Base-by-base conservation (phyloP, 192 early-diverging fungal species). In the Coemansia aciculifera region DNA sequence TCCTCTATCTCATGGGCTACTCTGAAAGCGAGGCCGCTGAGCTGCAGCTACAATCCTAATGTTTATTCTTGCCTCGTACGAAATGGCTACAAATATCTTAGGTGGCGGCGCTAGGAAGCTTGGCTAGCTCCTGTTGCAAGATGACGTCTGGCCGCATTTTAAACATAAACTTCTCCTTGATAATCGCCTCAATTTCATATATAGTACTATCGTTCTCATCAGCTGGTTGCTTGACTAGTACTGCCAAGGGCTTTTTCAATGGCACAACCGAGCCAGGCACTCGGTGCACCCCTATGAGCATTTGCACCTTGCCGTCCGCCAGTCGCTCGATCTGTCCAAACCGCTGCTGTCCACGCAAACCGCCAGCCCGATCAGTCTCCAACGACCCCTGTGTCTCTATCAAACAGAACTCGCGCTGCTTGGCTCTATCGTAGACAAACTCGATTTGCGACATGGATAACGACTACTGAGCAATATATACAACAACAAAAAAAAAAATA, bases 1-100 rank as follows among this genome's bases (percentile, higher is more conserved):
- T 98, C 9, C 84, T 98, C 23, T 92, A 93, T 54, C 78, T 96
- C 27, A 89, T 99, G 69, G 96, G 95, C 37, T 95, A 95, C 77
- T 87, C 90, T 7, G 89, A 91, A 59, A 85, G 88, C 66, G 92
- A 95, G 48, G 86, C 88, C 19, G 59, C 85, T 17, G 87, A 91
- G 71, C 79, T 93, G 12, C 79, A 82, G 44, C 62, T 77, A 8
- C 54, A 57, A 24, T 29, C n/a, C 23, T 59, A 71, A 9, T 51
- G 23, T 51, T 17, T 34, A 59, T 59, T 15, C 10, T 34, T 36
- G 4, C 8, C 36, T n/a, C 4, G 15, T 27, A 27, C 27, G 11
- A 43, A 17, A 11, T 43, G 42, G 42, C 42, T 43, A 43, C 13
- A 43, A 44, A 44, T 52, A 49, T 23, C 23, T 3, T 29, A 54